Evolutionary conservation across 306 rosid genomes (phyloP), one percentile per base, ranked within the genome.

Genomic region (Abrus precatorius): DNA sequence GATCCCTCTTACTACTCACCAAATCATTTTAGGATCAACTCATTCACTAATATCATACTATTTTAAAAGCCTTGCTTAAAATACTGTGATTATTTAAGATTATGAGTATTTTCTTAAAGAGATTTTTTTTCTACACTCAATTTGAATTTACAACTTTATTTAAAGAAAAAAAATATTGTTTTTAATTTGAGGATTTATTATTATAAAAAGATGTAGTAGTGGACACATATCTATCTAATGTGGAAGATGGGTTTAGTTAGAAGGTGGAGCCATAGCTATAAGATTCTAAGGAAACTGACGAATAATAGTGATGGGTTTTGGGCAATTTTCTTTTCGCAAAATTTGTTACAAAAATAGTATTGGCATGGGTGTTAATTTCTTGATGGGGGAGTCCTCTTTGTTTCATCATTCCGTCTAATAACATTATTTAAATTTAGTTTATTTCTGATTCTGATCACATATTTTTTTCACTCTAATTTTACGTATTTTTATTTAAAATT

Each of bases 1-100:
- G 67, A 43, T 59, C 34, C 67, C 32, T 75, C 69, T 1, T 48
- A 43, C 36, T 38, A 56, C 47, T 54, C 55, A 33, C 13, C 63
- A 47, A 61, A 29, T 66, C 5, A 54, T 44, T 33, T 27, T 4
- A 48, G 20, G 45, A 50, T 2, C 69, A 27, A 10, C 29, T 62
- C 56, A 30, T 63, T 48, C 38, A 34, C 14, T 33, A 41, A 44
- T 40, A 68, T 9, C 1, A 40, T 6, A 28, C 9, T 32, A 5
- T 32, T 70, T 53, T 9, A 73, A 41, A 73, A 11, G 11, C 1
- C 48, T 40, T 59, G 0, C 20, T 9, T 43, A 44, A 29, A 44
- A 28, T 56, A 43, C 7, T 36, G 20, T 11, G 12, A 30, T 29
- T 3, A n/a, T n/a, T 20, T 20, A 20, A 20, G 20, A 20, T 20